Evolutionary conservation across 2,329 filamentous ascomycete species (phyloP).

Genomic region (Sclerotinia borealis): DNA sequence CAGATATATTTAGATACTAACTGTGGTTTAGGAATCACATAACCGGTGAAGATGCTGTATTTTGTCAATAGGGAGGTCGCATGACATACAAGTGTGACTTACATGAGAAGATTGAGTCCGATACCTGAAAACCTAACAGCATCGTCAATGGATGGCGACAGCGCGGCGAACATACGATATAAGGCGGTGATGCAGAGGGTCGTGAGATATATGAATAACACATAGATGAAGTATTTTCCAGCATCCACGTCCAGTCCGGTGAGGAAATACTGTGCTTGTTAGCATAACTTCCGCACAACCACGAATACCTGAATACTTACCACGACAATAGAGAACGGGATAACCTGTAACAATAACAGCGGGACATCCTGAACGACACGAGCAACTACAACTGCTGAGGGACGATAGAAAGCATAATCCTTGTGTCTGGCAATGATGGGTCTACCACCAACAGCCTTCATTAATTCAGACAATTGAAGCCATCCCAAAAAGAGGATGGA

Average conservation of each 20-base stretch:
- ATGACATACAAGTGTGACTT: not conserved
- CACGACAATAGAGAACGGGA: constrained; percentile 52
- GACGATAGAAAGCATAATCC: constrained; percentile 65
- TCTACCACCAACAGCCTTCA: constrained; percentile 68
- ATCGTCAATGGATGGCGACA: constrained; percentile 59
- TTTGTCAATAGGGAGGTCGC: not conserved
- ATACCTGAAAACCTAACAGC: constrained; percentile 60
- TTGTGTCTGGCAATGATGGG: constrained; percentile 62
- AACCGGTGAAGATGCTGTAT: constrained; percentile 53
- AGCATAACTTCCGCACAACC: not conserved
- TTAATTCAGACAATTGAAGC: constrained; percentile 72
- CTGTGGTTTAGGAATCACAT: constrained; percentile 60
- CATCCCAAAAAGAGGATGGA: constrained; percentile 60
- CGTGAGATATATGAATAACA: constrained; percentile 57
- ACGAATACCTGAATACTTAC: not conserved
- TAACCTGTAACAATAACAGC: constrained; percentile 50
- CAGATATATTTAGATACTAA: constrained; percentile 54
- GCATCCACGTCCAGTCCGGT: constrained; percentile 50
- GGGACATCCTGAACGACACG: constrained; percentile 59
- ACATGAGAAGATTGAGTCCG: constrained; percentile 53
- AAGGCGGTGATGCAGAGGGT: constrained; percentile 58
- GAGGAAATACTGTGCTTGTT: constrained; percentile 50
- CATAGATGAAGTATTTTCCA: constrained; percentile 60
- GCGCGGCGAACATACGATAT: constrained; percentile 61
- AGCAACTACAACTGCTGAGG: constrained; percentile 58